These are phyloP conservation scores for Polytolypa hystricis DNA, from an alignment of 2,329 filamentous ascomycete genomes.

Conservation along the genomic window DNA sequence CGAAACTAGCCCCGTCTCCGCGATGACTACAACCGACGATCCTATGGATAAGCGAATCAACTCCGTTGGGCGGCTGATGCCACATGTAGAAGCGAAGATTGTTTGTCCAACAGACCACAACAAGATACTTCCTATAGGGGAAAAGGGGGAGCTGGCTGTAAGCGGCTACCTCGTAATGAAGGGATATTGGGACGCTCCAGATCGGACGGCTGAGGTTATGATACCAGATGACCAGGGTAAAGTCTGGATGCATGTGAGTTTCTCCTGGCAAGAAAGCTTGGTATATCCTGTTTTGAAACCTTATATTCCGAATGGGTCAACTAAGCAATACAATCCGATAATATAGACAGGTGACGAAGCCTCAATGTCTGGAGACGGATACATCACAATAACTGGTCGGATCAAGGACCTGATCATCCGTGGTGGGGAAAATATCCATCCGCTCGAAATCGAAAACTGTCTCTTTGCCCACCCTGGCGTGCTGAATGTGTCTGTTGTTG, in stretches of 20 bases:
- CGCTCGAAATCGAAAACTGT: slow-evolving; percentile 83
- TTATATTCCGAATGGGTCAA: no score
- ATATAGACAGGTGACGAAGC: slow-evolving; percentile 81
- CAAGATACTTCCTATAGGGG: slow-evolving; percentile 50
- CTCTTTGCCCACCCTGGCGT: slow-evolving; percentile 62
- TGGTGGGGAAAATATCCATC: slow-evolving; percentile 92
- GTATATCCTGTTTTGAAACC: not conserved
- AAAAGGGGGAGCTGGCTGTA: slow-evolving; percentile 70
- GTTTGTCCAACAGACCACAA: slow-evolving; percentile 56
- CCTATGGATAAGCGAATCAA: slow-evolving; percentile 60
- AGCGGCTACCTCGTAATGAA: slow-evolving; percentile 83
- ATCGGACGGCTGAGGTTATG: slow-evolving; percentile 57
- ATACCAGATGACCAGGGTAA: slow-evolving; percentile 44
- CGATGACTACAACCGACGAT: slow-evolving; percentile 73
- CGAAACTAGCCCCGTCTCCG: slow-evolving; percentile 60
- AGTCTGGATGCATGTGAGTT: slow-evolving; percentile 63
- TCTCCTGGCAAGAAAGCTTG: not conserved
- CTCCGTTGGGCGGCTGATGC: slow-evolving; percentile 69
- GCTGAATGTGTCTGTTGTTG: slow-evolving; percentile 70
- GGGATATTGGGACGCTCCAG: slow-evolving; percentile 72
- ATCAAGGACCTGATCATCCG: slow-evolving; percentile 95
- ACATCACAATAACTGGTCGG: slow-evolving; percentile 75
- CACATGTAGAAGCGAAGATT: slow-evolving; percentile 70
- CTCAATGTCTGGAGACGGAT: slow-evolving; percentile 69
- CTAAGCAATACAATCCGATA: no score